Conservation (phyloP, 2,329 filamentous ascomycete species). For the Fusarium solani-melongenae region DNA sequence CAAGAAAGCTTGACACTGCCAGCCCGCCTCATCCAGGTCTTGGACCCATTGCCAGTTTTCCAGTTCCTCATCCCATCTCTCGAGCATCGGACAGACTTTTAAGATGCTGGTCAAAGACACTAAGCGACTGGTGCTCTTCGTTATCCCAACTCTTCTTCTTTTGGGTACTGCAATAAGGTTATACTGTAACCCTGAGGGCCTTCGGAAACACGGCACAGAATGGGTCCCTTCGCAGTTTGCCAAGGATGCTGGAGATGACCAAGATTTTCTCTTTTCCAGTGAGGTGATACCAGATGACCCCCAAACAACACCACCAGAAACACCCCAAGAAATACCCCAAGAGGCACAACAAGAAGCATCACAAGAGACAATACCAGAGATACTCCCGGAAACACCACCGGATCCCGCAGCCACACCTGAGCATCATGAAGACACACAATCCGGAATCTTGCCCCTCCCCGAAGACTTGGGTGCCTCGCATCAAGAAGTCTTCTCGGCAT, state of each 20-base stretch:
- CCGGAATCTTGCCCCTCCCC: background rate
- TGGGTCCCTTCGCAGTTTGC: slow-evolving; percentile 18
- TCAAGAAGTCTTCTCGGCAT: slow-evolving; percentile 58
- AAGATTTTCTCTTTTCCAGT: background rate
- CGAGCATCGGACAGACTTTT: background rate
- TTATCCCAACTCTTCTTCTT: slow-evolving; percentile 46
- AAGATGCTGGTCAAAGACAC: slow-evolving; percentile 49
- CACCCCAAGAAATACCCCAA: background rate
- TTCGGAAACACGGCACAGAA: slow-evolving; percentile 1
- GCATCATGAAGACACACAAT: background rate
- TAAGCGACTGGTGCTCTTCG: slow-evolving; percentile 45
- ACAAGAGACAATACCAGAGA: background rate
- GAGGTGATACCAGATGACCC: background rate
- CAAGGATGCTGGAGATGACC: background rate
- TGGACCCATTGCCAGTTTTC: background rate
- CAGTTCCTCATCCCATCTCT: background rate
- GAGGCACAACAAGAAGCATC: background rate
- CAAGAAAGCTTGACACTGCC: background rate
- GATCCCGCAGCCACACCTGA: background rate
- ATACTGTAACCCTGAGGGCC: slow-evolving; percentile 19
- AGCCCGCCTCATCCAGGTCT: background rate
- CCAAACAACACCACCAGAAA: background rate
- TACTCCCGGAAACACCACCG: background rate
- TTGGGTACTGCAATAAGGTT: slow-evolving; percentile 42
- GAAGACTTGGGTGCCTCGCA: slow-evolving; percentile 35